Base-by-base conservation (phyloP, 2,329 filamentous ascomycete species). In the Acephala macrosclerotiorum region DNA sequence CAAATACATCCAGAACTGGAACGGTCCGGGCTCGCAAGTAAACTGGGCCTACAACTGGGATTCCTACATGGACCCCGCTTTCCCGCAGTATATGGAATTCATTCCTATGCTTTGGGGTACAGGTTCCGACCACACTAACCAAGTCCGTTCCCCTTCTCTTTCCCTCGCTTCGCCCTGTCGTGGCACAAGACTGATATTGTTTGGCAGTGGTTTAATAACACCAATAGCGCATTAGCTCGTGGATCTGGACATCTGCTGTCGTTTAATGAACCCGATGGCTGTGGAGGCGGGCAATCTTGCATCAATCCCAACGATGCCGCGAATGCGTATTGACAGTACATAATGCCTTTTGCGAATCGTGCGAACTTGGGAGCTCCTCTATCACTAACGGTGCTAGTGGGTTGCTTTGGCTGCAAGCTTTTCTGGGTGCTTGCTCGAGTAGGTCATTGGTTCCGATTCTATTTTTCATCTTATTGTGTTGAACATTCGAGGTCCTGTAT, bases 11-110 rank as follows among this genome's bases (percentile, higher is more conserved):
- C 62, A 71, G 35, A 60, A 65, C 9, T 71, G 68, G 45, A 65
- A 67, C 26, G 67, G 58, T 20, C 58, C 16, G 3, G 64, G 64
- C 18, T 62, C 56, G 16, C 62, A 71, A 57, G 64, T 70, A 9
- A 63, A 61, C 11, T 92, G 89, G 86, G 84, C 79, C 47, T 91
- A 90, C 83, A 91, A 91, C 84, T 92, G 90, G 90, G 86, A 79
- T 60, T 83, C 83, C 47, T 68, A 65, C 18, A 74, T 80, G 61
- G 77, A 79, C 66, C 76, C 79, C 64, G 79, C 81, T 20, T 71
- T 74, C 14, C 79, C 83, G n/a, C 74, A 75, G 33, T 75, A 74
- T 62, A 74, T 88, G 72, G 80, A 83, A 73, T 93, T 82, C 79
- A 83, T 91, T 63, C 91, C 91, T 66, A 91, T 87, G 79, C 84